Conservation (phyloP, 345 rosid genomes). For the Bruguiera gymnorhiza region DNA sequence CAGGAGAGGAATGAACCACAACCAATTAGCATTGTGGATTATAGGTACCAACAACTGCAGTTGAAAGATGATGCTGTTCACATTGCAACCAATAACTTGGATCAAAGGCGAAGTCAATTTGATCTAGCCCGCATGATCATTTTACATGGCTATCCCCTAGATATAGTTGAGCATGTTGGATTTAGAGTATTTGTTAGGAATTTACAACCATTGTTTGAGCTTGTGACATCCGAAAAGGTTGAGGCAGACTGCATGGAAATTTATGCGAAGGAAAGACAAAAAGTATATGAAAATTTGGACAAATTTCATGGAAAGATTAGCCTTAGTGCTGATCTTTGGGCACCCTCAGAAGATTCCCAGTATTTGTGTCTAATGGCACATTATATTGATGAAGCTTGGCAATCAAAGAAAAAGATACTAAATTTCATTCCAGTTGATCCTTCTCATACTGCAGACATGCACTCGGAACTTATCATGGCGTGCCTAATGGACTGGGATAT, state of each 20-base stretch:
- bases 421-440: constrained; percentile 51
- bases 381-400: constrained; percentile 71
- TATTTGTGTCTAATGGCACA: constrained; percentile 60
- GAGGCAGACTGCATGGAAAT: constrained; percentile 81
- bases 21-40: constrained; percentile 42
- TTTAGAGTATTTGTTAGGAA: constrained; percentile 67
- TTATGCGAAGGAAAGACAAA: constrained; percentile 60
- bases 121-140: constrained; percentile 84
- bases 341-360: constrained; percentile 41
- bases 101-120: constrained; percentile 66
- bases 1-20: constrained; percentile 52
- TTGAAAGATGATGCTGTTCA: constrained; percentile 32
- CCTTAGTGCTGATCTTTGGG: constrained; percentile 56
- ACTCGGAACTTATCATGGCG: constrained; percentile 55
- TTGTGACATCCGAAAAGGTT: constrained; percentile 46
- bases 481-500: constrained; percentile 88
- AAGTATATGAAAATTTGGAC: constrained; percentile 57
- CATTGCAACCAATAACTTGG: constrained; percentile 31
- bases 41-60: constrained; percentile 53
- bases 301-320: constrained; percentile 75
- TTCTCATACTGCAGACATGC: constrained; percentile 56
- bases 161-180: constrained; percentile 75
- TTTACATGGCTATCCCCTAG: constrained; percentile 64
- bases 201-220: constrained; percentile 67
- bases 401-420: constrained; percentile 50